A percentile compares a stretch with the other conserved stretches of the same genome.
These are phyloP conservation scores for Penicillium italicum DNA, from an alignment of 2,329 filamentous ascomycete genomes.

Conservation along the genomic window DNA sequence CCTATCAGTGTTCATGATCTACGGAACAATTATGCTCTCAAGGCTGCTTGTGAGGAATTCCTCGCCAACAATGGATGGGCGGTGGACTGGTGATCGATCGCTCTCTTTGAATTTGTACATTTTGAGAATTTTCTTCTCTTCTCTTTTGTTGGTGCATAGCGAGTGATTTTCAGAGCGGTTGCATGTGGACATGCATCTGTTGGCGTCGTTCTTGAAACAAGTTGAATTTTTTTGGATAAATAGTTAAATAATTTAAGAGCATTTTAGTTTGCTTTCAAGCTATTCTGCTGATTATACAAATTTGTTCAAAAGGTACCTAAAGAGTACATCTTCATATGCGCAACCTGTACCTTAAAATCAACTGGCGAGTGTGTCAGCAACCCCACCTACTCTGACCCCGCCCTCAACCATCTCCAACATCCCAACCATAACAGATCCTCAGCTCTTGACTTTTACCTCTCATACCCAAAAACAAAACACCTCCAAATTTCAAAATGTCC, in stretches of 20 bases:
- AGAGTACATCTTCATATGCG: too few relatives aligned
- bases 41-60: slow-evolving; percentile 80
- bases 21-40: slow-evolving; percentile 75
- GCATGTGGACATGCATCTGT: slow-evolving; percentile 1
- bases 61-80: slow-evolving; percentile 86
- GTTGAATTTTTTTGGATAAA: background rate
- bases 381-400: slow-evolving; percentile 7
- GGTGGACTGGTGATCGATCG: slow-evolving; percentile 67
- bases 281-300: background rate
- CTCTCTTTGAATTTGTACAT: background rate
- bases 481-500: slow-evolving; percentile 25
- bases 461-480: background rate
- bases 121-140: background rate
- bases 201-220: background rate
- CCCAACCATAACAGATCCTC: slow-evolving; percentile 6
- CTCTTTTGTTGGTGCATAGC: slow-evolving; percentile 16
- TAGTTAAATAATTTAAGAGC: too few relatives aligned
- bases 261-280: too few relatives aligned
- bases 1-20: slow-evolving; percentile 66
- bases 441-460: background rate
- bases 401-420: slow-evolving; percentile 13
- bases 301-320: too few relatives aligned
- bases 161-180: slow-evolving; percentile 4
- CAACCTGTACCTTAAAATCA: background rate
- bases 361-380: slow-evolving; percentile 16